Conservation (phyloP, 139 green algal genomes). For the Coelastrella sp. region DNA sequence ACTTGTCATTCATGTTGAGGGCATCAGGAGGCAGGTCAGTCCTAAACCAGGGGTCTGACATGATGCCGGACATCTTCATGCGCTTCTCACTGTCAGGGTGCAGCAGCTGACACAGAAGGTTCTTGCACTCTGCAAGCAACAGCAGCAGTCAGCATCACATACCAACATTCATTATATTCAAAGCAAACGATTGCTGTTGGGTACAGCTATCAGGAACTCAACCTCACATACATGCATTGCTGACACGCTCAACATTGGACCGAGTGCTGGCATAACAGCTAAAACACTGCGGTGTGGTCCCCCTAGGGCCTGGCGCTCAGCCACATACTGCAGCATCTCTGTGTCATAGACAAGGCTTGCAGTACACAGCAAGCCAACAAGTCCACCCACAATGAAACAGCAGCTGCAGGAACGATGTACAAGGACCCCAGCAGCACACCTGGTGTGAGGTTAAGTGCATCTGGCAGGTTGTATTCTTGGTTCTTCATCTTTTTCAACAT, state of each 20-base stretch:
- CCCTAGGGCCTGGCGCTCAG: no score
- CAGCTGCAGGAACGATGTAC: neutral
- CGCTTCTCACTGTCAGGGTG: constrained; percentile 58
- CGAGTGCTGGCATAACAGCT: neutral
- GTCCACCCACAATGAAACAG: neutral
- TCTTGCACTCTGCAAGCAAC: constrained; percentile 44
- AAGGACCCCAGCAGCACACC: neutral
- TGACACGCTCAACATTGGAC: neutral
- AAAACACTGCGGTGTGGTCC: no score
- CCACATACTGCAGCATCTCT: no score
- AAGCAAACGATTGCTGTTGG: no score
- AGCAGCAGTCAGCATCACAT: neutral
- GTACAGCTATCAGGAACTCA: no score
- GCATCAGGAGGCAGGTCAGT: constrained; percentile 71
- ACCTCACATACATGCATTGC: no score
- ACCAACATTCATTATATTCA: neutral
- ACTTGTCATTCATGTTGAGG: constrained; percentile 45
- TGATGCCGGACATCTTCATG: constrained; percentile 73
- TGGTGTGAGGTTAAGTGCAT: constrained; percentile 35
- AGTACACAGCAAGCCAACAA: neutral
- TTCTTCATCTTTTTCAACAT: constrained; percentile 50
- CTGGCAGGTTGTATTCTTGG: constrained; percentile 44
- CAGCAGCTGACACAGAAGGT: constrained; percentile 59
- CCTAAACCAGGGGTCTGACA: constrained; percentile 87
- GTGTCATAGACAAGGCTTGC: neutral